Evolutionary conservation across 2,329 filamentous ascomycete species (phyloP), one percentile per base, ranked within the genome.

Genomic region (Dissoconium aciculare): DNA sequence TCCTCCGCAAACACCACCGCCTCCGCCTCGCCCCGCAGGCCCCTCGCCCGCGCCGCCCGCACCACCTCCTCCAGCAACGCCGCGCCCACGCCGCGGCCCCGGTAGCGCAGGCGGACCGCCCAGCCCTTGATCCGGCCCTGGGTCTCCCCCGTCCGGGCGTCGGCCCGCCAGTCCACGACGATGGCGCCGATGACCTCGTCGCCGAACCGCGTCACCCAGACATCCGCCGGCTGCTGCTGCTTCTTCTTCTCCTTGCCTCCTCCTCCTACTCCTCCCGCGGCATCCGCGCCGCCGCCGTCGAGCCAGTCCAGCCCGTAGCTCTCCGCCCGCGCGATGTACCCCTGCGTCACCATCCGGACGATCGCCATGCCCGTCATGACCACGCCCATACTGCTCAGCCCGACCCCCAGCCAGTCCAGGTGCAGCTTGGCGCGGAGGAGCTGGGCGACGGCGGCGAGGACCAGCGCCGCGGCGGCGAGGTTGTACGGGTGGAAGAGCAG

Each of bases 61-160:
- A 85, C 73, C 2, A 78, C 81, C 43, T 80, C 77, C 42, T 77
- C 69, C 28, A 93, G 61, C 45, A 93, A 56, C 17, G 74, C 75
- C 24, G 61, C 65, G 3, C 83, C 84, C 14, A 91, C 62, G 0
- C 83, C 82, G 39, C 71, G 70, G 17, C 69, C 63, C 15, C 84
- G 67, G 52, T 82, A 83, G 42, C 65, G 63, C 30, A 74, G 57
- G 49, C 66, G 66, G 2, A 83, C 80, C 2, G 82, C 87, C 83
- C 84, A 93, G 1, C 79, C 83, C 15, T 79, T 70, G 34, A 93
- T 75, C 28, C 83, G 61, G 5, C 75, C 79, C 38, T 67, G 69
- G 19, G 74, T 71, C 41, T 60, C 60, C 42, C 60, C 57, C 36
- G 60, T 46, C 46, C 55, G 54, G 19, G 8, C 19, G 19, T 23